Evolutionary conservation across 2,329 filamentous ascomycete genomes (phyloP), one percentile per base, ranked within the genome.

Genomic region (Colletotrichum tropicale): DNA sequence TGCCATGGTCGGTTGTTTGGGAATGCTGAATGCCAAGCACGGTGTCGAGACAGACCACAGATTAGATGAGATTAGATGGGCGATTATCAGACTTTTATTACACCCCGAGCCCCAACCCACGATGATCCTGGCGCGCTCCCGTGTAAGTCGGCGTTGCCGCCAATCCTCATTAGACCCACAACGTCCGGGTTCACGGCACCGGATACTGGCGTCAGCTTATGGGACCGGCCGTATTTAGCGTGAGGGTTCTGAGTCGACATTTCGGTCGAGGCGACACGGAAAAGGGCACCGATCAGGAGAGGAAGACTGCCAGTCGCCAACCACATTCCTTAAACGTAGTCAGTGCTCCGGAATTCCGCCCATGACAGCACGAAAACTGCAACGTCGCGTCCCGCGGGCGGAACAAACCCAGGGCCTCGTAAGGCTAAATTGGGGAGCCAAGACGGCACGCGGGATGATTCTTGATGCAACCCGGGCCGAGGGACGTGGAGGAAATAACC

Each of bases 61-160:
- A 71, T 71, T 66, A 74, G 71, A 74, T 71, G 43, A 61, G 71
- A 74, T 66, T 71, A 74, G 71, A 74, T 74, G 66, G 69, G 21
- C 18, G 24, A 21, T 8, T 13, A 38, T 60, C 48, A 65, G 32
- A 36, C 10, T 61, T 74, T 71, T 66, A 70, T 70, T 18, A n/a
- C 48, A 18, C 43, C 48, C 24, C 32, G 10, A 61, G 15, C 48
- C 21, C 21, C 30, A 36, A 60, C 28, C 58, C 24, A 28, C 32
- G 32, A 60, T 32, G 16, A 60, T 38, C 66, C 67, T 16, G n/a
- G 21, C 52, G 26, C 12, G 38, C 8, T 16, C 21, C 43, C 56
- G 43, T 62, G 28, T 24, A 70, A 74, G 58, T 64, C 71, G 70
- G 55, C 43, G 36, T 65, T 38, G 30, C 56, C 36, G 64, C 38